phyloP scores from a whole-genome alignment of 1,139 yeast species.

The Sugiyamaella paludigena region DNA sequence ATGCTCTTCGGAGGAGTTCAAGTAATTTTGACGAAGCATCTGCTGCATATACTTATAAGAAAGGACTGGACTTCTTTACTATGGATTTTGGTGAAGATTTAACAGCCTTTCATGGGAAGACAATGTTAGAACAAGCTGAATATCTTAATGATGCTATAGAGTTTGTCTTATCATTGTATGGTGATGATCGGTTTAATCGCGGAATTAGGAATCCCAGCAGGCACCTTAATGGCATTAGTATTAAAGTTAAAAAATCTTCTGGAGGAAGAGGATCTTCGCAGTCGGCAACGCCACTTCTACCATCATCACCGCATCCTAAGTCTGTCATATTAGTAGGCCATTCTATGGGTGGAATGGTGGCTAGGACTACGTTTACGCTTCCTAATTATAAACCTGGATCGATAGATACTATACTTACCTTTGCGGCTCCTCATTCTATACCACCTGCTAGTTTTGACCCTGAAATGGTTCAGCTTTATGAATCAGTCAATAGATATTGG shows the following conservation, averaged over 20 bases:
- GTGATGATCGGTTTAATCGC: conserved; percentile 28
- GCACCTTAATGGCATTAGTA: not conserved
- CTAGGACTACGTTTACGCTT: conserved; percentile 71
- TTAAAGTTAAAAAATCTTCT: not conserved
- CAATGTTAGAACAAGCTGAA: conserved; percentile 91
- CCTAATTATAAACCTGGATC: conserved; percentile 65
- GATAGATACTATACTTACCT: conserved; percentile 67
- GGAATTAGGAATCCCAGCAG: not conserved
- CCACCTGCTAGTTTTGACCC: conserved; percentile 87
- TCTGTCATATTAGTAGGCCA: conserved; percentile 67
- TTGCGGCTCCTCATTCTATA: conserved; percentile 82
- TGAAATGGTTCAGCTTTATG: conserved; percentile 63
- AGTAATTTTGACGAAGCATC: conserved; percentile 26
- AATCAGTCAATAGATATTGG: conserved; percentile 74
- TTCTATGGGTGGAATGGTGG: conserved; percentile 84
- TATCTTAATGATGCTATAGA: conserved; percentile 82
- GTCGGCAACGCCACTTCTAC: no score
- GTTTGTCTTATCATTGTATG: conserved; percentile 70
- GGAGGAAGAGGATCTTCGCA: no score
- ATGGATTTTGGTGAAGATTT: conserved; percentile 96
- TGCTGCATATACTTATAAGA: conserved; percentile 31
- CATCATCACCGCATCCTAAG: conserved; percentile 39
- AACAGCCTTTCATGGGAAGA: conserved; percentile 94
- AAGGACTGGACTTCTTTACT: conserved; percentile 66
- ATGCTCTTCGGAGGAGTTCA: conserved; percentile 38